Conservation (phyloP, 306 rosid genomes). For the Prunus kanzakura region DNA sequence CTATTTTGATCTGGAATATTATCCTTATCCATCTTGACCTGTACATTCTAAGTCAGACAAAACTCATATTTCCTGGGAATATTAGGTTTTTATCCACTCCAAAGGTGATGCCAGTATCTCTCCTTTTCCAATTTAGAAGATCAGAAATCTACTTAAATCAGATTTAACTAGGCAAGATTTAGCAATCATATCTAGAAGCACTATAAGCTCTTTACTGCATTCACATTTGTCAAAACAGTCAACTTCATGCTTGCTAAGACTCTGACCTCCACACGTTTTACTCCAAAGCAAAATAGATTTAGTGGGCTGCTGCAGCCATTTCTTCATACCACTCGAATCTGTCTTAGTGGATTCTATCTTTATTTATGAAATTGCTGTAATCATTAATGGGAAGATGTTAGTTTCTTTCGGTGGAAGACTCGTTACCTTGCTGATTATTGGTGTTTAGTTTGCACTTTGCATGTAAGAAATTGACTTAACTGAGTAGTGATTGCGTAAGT, state of each 20-base stretch:
- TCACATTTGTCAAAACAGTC: neutral
- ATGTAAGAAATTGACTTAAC: conserved; percentile 4
- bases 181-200: conserved; percentile 15
- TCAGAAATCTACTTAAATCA: neutral
- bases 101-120: neutral
- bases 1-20: neutral
- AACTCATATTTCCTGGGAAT: neutral
- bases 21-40: neutral
- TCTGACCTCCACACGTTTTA: conserved; percentile 17
- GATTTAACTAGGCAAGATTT: neutral
- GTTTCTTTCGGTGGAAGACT: conserved; percentile 2
- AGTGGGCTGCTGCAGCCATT: conserved; percentile 25
- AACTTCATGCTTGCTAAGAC: neutral
- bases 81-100: conserved; percentile 20
- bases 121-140: neutral
- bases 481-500: neutral
- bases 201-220: neutral
- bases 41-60: neutral
- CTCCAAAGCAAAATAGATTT: conserved; percentile 5
- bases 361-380: neutral
- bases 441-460: conserved; percentile 24
- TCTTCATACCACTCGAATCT: conserved; percentile 20
- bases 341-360: conserved; percentile 22
- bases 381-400: conserved; percentile 2
- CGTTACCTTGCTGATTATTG: conserved; percentile 3